phyloP scores from a whole-genome alignment of 352 stramenopile species.

The Globisporangium paroecandrum region DNA sequence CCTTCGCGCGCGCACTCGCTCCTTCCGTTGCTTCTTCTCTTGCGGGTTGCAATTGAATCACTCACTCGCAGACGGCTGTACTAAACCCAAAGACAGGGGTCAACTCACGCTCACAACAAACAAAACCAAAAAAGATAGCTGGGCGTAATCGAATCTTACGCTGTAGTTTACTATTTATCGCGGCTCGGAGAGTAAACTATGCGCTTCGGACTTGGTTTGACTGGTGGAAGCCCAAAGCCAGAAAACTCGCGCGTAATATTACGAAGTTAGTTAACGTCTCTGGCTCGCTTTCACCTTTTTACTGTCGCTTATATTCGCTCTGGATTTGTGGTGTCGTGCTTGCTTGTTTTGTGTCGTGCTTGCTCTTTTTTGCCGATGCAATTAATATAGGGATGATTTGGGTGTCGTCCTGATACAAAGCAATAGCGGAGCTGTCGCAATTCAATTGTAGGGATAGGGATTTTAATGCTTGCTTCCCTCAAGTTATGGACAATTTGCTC shows the following conservation, averaged over 20 bases:
- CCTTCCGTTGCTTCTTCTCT: neutral
- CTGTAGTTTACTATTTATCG: neutral
- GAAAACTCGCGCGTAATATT: neutral
- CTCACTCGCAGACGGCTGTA: neutral
- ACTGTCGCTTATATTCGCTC: neutral
- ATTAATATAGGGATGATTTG: no score
- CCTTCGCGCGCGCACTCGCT: neutral
- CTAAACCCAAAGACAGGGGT: neutral
- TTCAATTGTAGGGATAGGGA: no score
- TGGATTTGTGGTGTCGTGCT: neutral
- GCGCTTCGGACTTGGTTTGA: neutral
- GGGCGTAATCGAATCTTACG: neutral
- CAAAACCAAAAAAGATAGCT: neutral
- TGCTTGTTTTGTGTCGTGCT: no score
- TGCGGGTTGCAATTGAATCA: conserved; percentile 1
- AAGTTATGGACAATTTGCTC: no score
- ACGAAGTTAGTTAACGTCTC: neutral
- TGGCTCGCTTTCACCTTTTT: neutral
- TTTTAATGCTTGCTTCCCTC: no score
- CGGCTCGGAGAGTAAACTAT: neutral
- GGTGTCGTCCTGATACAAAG: no score
- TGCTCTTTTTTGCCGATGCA: no score
- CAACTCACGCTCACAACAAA: neutral
- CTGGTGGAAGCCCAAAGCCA: neutral
- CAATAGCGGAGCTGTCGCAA: no score